A percentile compares a stretch with the other conserved stretches of the same genome.
Conservation (phyloP, 1,139 yeast species). For the Lodderomyces parapsilosis region DNA sequence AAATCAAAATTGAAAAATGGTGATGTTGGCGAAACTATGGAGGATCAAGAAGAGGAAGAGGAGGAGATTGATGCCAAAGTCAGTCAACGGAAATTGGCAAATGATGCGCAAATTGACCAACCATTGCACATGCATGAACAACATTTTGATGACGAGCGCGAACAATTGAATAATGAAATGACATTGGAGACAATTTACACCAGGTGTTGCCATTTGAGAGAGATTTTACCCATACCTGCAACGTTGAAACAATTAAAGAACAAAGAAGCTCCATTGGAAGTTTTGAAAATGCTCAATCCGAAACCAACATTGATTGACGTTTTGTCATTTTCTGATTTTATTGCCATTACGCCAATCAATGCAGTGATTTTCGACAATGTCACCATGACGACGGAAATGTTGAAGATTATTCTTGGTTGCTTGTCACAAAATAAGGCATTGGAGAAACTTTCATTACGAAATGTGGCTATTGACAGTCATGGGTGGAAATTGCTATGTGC, state of each 20-base stretch:
- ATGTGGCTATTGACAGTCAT: slow-evolving; percentile 65
- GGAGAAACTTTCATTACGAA: slow-evolving; percentile 73
- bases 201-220: slow-evolving; percentile 89
- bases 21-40: slow-evolving; percentile 18
- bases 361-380: slow-evolving; percentile 83
- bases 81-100: slow-evolving; percentile 23
- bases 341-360: slow-evolving; percentile 79
- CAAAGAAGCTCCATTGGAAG: slow-evolving; percentile 71
- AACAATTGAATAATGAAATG: slow-evolving; percentile 15
- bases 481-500: slow-evolving; percentile 81
- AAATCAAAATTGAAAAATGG: slow-evolving; percentile 11
- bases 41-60: slow-evolving; percentile 20
- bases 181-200: slow-evolving; percentile 73
- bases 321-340: slow-evolving; percentile 82
- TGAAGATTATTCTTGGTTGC: slow-evolving; percentile 64
- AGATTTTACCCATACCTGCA: slow-evolving; percentile 90
- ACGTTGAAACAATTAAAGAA: slow-evolving; percentile 80
- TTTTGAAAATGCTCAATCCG: slow-evolving; percentile 79
- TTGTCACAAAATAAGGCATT: slow-evolving; percentile 55
- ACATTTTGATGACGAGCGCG: slow-evolving; percentile 43
- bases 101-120: slow-evolving; percentile 41
- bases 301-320: slow-evolving; percentile 89
- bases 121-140: slow-evolving; percentile 71
- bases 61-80: slow-evolving; percentile 17
- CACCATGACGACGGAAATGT: slow-evolving; percentile 75